Percentiles rank a stretch among this genome's conserved stretches.
Conservation (phyloP, 2,329 filamentous ascomycete genomes). For the Trichophaea hybrida region DNA sequence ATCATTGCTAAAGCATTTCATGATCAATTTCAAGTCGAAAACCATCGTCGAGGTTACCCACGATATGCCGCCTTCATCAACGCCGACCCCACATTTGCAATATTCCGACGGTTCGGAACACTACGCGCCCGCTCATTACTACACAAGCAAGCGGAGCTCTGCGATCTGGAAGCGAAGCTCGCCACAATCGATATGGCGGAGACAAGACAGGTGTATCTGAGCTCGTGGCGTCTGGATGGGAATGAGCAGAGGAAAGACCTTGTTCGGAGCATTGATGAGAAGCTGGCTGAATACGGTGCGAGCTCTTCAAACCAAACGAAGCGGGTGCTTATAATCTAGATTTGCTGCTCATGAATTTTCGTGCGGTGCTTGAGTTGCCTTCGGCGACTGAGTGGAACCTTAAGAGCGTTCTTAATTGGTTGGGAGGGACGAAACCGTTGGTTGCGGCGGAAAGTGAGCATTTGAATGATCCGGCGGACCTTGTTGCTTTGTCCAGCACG, state of each 20-base stretch:
- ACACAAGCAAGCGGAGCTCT: neutral
- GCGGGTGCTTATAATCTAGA: neutral
- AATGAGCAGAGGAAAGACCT: neutral
- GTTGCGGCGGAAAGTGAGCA: neutral
- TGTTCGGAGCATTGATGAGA: neutral
- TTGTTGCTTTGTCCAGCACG: neutral
- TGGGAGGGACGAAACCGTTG: neutral
- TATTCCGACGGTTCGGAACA: neutral
- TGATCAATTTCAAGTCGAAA: no score
- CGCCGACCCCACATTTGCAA: neutral
- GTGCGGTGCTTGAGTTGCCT: neutral
- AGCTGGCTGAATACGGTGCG: neutral
- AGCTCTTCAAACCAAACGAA: neutral
- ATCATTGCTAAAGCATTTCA: no score
- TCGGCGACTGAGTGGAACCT: neutral
- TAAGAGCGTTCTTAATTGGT: neutral
- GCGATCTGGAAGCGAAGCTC: neutral
- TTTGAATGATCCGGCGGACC: neutral
- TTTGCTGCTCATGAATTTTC: neutral
- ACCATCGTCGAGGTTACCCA: neutral
- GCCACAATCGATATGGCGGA: neutral
- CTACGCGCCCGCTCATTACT: neutral
- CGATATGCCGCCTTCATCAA: neutral
- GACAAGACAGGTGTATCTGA: neutral
- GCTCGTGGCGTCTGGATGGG: neutral